A percentile compares a stretch with the other conserved stretches of the same genome.
Conservation (phyloP, 371 early-diverging fungal genomes). For the Circinella minor region DNA sequence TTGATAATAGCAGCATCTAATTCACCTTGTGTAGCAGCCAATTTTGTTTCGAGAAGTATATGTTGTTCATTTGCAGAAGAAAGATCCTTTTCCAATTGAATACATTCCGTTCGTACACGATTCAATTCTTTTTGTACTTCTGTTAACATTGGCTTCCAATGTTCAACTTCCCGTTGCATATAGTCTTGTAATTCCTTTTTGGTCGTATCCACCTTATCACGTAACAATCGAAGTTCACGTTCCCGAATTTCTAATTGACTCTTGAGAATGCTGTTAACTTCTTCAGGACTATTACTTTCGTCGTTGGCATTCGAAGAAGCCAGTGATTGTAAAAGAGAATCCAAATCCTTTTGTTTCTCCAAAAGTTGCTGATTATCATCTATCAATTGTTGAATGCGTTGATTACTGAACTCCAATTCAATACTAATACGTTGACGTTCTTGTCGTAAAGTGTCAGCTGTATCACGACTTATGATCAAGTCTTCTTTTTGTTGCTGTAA, state of each 20-base stretch:
- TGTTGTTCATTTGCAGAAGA: constrained; percentile 21
- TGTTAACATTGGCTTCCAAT: constrained; percentile 24
- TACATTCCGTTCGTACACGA: constrained; percentile 10
- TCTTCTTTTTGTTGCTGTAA: not conserved
- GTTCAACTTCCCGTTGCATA: constrained; percentile 15
- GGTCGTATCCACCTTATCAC: constrained; percentile 16
- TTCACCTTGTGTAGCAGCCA: constrained; percentile 1
- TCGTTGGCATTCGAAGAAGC: constrained; percentile 7
- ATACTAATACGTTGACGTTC: not conserved
- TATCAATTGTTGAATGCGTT: not conserved
- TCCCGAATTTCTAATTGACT: constrained; percentile 6
- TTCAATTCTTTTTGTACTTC: constrained; percentile 17
- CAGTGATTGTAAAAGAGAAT: constrained; percentile 15
- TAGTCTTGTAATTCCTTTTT: constrained; percentile 17
- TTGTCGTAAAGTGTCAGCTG: not conserved
- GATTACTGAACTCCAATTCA: not conserved
- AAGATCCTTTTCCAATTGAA: constrained; percentile 24
- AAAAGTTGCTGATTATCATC: not conserved
- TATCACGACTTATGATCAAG: not conserved
- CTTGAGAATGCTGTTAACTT: constrained; percentile 14
- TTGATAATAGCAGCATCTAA: not conserved
- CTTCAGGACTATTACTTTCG: constrained; percentile 1
- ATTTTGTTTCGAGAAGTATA: constrained; percentile 13
- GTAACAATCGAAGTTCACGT: constrained; percentile 16
- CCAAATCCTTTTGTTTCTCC: not conserved